These are phyloP conservation scores for Diutina sp. DNA, from an alignment of 1,139 yeast genomes.

Conservation along the genomic window DNA sequence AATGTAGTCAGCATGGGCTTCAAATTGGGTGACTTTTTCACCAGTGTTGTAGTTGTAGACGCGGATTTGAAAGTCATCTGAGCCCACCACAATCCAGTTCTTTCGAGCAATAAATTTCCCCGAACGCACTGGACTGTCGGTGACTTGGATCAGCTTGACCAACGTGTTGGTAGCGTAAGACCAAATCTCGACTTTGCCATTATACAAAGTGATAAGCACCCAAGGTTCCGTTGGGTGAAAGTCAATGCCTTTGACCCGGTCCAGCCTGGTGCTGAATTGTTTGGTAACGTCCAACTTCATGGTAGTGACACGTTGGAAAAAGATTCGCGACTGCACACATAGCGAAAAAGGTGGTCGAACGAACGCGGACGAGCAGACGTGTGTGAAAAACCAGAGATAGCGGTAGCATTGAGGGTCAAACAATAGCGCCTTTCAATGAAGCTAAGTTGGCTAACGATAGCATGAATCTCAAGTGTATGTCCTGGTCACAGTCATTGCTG, in stretches of 20 bases:
- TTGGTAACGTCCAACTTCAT: conserved; percentile 48
- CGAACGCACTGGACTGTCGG: conserved; percentile 90
- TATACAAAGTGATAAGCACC: conserved; percentile 78
- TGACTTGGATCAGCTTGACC: conserved; percentile 59
- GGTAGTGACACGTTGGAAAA: conserved; percentile 1
- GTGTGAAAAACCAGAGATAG: background rate
- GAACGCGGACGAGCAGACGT: background rate
- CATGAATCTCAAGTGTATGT: too few species aligned
- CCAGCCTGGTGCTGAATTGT: conserved; percentile 77
- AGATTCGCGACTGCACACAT: background rate
- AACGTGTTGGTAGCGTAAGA: conserved; percentile 66
- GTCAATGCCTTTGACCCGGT: conserved; percentile 95
- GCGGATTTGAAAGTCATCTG: conserved; percentile 89
- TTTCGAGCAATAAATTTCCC: conserved; percentile 92
- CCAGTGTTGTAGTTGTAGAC: conserved; percentile 93
- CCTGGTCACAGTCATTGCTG: too few species aligned
- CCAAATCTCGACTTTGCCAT: conserved; percentile 86
- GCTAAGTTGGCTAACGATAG: too few species aligned
- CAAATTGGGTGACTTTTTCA: conserved; percentile 87
- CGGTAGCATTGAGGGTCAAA: too few species aligned
- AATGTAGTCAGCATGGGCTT: conserved; percentile 96
- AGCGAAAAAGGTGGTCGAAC: background rate
- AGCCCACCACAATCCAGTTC: conserved; percentile 94
- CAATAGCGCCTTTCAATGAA: too few species aligned
- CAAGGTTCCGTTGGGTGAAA: conserved; percentile 98